Conservation (phyloP, 1,139 yeast genomes). For the Yamadazyma kanchanaburiensis region DNA sequence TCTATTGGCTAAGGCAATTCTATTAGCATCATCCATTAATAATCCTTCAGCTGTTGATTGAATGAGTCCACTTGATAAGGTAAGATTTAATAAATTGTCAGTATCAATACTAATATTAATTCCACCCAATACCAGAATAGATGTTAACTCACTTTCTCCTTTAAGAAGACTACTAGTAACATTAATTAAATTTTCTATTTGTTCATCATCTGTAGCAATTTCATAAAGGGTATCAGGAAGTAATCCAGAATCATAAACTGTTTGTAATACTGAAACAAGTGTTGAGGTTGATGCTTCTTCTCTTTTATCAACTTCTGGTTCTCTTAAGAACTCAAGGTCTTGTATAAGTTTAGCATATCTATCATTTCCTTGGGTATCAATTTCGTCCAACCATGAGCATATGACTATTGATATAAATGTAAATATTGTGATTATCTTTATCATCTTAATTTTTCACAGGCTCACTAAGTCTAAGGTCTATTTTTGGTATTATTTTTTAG, state of each 20-base stretch:
- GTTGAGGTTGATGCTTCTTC: conserved; percentile 14
- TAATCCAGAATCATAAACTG: conserved; percentile 27
- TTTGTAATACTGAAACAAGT: conserved; percentile 19
- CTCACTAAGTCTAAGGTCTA: no score
- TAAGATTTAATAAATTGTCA: conserved; percentile 16
- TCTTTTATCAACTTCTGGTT: conserved; percentile 13
- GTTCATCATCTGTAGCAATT: conserved; percentile 21
- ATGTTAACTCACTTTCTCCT: conserved; percentile 6
- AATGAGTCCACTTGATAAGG: conserved; percentile 25
- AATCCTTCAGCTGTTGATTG: conserved; percentile 21
- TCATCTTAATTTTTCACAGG: conserved; percentile 1
- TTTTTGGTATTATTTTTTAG: no score
- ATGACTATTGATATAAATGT: conserved; percentile 1
- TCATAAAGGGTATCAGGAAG: conserved; percentile 26
- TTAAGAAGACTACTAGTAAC: conserved; percentile 14
- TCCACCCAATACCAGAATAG: conserved; percentile 12
- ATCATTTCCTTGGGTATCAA: conserved; percentile 11
- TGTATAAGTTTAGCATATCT: conserved; percentile 10
- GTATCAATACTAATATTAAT: conserved; percentile 21
- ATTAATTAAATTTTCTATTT: conserved; percentile 22
- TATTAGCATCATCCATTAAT: conserved; percentile 27
- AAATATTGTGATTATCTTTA: conserved; percentile 1
- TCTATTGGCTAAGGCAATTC: conserved; percentile 21
- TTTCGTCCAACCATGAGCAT: conserved; percentile 11
- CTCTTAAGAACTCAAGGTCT: conserved; percentile 9